Evolutionary conservation across 1,284 basidiomycete species (phyloP), one percentile per base, ranked within the genome.

Genomic region (Salmacisia buchloeana): DNA sequence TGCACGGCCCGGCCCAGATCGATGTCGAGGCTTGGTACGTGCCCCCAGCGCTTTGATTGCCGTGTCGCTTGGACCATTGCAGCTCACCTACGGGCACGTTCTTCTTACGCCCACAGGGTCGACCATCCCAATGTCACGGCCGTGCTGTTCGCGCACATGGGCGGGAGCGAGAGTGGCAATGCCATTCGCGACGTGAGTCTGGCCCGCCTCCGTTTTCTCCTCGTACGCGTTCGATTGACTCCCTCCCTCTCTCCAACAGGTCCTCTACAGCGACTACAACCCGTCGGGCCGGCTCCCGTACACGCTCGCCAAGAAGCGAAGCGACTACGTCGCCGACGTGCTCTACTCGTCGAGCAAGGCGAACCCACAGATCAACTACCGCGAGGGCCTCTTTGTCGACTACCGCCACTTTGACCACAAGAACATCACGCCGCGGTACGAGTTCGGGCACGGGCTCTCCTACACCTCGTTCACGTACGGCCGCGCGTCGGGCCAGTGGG

Each of bases 371-470:
- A 81, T 88, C n/a, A 77, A 84, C n/a, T 82, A 91, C 78, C 85
- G 82, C 3, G 90, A 91, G 86, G 84, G 84, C 10, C 77, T 91
- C 49, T 80, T 86, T 71, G 87, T 91, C 73, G 90, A 91, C 80
- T 83, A 83, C 75, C 80, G 79, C 65, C 81, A 80, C 78, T 92
- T 92, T 76, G 88, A 91, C 69, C 82, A 85, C 59, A 83, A 87
- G 68, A 79, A 83, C 64, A 86, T 87, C 63, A 80, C 80, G 1
- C 87, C 87, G 0, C 82, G 85, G 23, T 88, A 83, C 77, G 87
- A 88, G 73, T 93, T 92, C 76, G 91, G 91, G 0, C 91, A 86
- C 77, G 91, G 91, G 0, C 80, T 94, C 70, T 89, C 87, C 63
- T 94, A 94, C 82, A 89, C 92, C 36, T 84, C 81, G 0, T 77